Conservation (phyloP, 2,329 filamentous ascomycete genomes). For the Eutypella sp. region DNA sequence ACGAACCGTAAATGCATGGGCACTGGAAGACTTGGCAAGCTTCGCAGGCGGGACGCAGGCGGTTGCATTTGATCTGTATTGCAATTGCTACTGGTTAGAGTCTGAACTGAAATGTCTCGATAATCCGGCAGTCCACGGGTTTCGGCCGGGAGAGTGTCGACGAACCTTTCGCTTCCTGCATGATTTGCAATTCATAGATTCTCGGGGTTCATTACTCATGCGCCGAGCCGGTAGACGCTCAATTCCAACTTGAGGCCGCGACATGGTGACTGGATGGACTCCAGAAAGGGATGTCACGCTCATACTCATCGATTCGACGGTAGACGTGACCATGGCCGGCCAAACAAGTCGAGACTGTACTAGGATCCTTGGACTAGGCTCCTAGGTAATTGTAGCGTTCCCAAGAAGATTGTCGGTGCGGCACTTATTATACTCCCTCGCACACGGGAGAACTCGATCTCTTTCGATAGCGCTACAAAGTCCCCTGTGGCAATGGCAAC, state of each 20-base stretch:
- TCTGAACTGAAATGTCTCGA: slow-evolving; percentile 2
- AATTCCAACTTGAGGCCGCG: slow-evolving; percentile 74
- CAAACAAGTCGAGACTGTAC: not conserved
- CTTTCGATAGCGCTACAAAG: not conserved
- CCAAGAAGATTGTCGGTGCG: not conserved
- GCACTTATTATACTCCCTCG: too few species aligned
- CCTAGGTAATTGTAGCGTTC: too few species aligned
- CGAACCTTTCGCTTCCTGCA: slow-evolving; percentile 85
- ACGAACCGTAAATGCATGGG: slow-evolving; percentile 78
- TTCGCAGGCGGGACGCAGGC: slow-evolving; percentile 77
- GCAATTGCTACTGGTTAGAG: slow-evolving; percentile 16
- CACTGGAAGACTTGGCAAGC: slow-evolving; percentile 87
- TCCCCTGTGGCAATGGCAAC: not conserved
- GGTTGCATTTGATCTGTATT: slow-evolving; percentile 82
- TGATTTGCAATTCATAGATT: slow-evolving; percentile 95
- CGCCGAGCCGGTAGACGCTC: slow-evolving; percentile 70
- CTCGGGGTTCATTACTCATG: slow-evolving; percentile 64
- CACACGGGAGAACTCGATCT: too few species aligned
- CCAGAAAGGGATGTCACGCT: slow-evolving; percentile 36
- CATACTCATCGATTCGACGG: slow-evolving; percentile 37
- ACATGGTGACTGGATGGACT: slow-evolving; percentile 52
- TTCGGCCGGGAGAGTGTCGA: slow-evolving; percentile 6
- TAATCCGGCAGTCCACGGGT: slow-evolving; percentile 3
- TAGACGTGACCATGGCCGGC: slow-evolving; percentile 33
- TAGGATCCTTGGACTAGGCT: slow-evolving; percentile 4